phyloP scores from a whole-genome alignment of 2,329 filamentous ascomycete species.

The Epichloe elymi region DNA sequence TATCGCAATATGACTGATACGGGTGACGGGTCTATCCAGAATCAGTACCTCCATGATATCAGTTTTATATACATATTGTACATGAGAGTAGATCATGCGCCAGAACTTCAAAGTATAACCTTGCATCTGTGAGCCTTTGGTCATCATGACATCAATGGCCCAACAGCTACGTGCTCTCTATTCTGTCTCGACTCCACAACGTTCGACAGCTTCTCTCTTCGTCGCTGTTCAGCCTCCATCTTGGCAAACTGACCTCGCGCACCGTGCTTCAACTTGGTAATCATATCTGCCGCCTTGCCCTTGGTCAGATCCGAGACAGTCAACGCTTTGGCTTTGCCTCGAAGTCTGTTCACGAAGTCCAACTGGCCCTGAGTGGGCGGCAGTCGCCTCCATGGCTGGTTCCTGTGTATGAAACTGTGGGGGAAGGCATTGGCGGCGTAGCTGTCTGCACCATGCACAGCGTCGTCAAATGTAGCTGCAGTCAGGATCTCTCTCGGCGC shows the following conservation, averaged over 20 bases:
- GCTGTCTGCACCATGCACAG: constrained; percentile 75
- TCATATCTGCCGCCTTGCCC: constrained; percentile 77
- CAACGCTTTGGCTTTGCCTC: constrained; percentile 39
- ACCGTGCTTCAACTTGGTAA: constrained; percentile 80
- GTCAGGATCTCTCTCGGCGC: constrained; percentile 55
- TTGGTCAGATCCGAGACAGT: constrained; percentile 51
- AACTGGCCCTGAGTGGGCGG: constrained; percentile 55
- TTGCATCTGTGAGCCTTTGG: neutral
- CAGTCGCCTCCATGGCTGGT: constrained; percentile 54
- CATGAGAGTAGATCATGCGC: neutral
- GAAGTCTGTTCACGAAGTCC: constrained; percentile 54
- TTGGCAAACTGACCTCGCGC: constrained; percentile 50
- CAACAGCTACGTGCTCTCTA: constrained; percentile 42
- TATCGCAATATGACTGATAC: too few relatives aligned
- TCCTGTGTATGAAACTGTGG: constrained; percentile 50
- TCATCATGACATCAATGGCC: constrained; percentile 28
- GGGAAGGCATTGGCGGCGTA: constrained; percentile 55
- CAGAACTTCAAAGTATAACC: neutral
- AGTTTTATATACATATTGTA: neutral
- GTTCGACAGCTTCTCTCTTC: constrained; percentile 25
- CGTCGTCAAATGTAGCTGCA: constrained; percentile 54
- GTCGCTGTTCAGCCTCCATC: constrained; percentile 39
- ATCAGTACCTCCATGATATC: too few relatives aligned
- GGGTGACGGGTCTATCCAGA: too few relatives aligned
- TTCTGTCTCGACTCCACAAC: constrained; percentile 26